These are phyloP conservation scores for Theobroma cacao DNA, from an alignment of 345 rosid species.

Conservation along the genomic window DNA sequence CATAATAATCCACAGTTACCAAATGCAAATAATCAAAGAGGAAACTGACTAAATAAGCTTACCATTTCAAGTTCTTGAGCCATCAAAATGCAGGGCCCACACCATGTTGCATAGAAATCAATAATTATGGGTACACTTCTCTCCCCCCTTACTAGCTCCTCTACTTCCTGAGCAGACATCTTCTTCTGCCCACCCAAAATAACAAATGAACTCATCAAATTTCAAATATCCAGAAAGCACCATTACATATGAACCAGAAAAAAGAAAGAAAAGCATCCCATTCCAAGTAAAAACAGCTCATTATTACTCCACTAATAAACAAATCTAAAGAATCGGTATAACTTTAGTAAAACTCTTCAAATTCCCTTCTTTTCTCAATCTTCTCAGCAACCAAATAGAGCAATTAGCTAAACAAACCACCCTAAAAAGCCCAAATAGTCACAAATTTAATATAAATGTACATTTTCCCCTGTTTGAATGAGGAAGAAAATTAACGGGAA, in stretches of 20 bases:
- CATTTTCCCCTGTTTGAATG: background rate
- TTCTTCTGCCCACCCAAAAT: constrained; percentile 48
- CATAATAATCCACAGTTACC: background rate
- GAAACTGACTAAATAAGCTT: constrained; percentile 6
- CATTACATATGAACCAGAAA: background rate
- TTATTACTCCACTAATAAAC: background rate
- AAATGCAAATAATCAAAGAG: background rate
- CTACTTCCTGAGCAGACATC: constrained; percentile 72
- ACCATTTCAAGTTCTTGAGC: constrained; percentile 96
- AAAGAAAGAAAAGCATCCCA: background rate
- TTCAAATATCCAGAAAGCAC: background rate
- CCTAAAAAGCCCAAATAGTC: background rate
- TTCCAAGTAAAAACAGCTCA: background rate
- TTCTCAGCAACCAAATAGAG: background rate
- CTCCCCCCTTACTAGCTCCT: constrained; percentile 79
- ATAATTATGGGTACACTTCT: constrained; percentile 72
- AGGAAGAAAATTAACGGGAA: background rate
- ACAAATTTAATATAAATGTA: background rate
- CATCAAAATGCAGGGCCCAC: constrained; percentile 95
- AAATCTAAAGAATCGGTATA: background rate
- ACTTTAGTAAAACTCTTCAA: background rate
- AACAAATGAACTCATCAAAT: constrained; percentile 6
- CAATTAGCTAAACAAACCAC: background rate
- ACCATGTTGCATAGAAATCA: constrained; percentile 96
- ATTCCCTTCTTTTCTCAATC: background rate